phyloP scores from a whole-genome alignment of 2,329 filamentous ascomycete genomes.

The Penicillium sp. region DNA sequence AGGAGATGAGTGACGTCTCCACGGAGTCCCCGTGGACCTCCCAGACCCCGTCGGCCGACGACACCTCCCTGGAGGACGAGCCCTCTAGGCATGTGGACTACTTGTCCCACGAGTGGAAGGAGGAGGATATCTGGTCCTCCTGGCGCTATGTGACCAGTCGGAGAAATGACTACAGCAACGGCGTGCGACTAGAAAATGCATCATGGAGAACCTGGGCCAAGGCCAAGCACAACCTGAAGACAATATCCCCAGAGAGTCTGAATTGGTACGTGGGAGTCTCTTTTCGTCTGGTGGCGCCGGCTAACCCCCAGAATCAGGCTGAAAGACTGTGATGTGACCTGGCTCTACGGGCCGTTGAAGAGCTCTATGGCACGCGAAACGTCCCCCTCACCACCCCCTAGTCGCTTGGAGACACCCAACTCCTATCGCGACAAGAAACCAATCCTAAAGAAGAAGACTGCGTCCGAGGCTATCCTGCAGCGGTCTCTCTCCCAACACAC shows the following conservation, averaged over 20 bases:
- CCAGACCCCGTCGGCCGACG: conserved; percentile 71
- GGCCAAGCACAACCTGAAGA: conserved; percentile 81
- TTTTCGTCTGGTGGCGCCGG: conserved; percentile 3
- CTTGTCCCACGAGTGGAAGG: conserved; percentile 86
- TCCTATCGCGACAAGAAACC: conserved; percentile 80
- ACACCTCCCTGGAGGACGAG: conserved; percentile 71
- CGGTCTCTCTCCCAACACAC: conserved; percentile 85
- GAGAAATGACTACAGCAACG: conserved; percentile 76
- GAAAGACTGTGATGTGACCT: conserved; percentile 96
- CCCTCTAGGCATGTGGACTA: conserved; percentile 94
- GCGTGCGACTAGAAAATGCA: conserved; percentile 85
- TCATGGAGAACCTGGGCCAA: conserved; percentile 98
- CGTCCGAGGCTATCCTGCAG: conserved; percentile 94
- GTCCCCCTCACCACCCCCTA: conserved; percentile 50
- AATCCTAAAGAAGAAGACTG: conserved; percentile 93
- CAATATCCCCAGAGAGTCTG: conserved; percentile 84
- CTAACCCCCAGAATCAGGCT: conserved; percentile 62
- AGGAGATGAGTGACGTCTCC: conserved; percentile 24
- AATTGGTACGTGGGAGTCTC: conserved; percentile 71
- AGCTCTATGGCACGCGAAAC: conserved; percentile 55
- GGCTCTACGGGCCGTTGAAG: conserved; percentile 93
- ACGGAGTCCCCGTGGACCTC: conserved; percentile 53
- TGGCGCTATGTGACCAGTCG: conserved; percentile 91
- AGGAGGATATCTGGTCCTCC: conserved; percentile 96
- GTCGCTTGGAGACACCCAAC: conserved; percentile 60